These are phyloP conservation scores for Protomyces arabidopsidicola DNA, from an alignment of 1,139 yeast species.

Conservation along the genomic window DNA sequence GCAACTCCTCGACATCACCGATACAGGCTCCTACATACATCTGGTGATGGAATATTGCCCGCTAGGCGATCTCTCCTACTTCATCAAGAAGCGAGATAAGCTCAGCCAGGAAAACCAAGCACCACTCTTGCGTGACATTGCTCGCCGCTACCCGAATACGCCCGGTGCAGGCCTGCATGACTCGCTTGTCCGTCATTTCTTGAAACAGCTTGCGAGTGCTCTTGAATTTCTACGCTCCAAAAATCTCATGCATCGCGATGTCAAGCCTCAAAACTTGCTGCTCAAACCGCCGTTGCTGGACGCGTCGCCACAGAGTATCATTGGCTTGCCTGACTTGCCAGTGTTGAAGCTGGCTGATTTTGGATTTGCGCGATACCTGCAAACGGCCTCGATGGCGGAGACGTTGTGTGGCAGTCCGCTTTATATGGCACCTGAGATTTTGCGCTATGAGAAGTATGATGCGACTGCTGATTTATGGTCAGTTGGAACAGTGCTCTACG, in stretches of 20 bases:
- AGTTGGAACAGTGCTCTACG: constrained; percentile 91
- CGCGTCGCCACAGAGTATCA: constrained; percentile 51
- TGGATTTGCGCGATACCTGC: constrained; percentile 92
- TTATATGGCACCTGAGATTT: constrained; percentile 97
- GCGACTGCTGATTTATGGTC: constrained; percentile 98
- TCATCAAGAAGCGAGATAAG: constrained; percentile 71
- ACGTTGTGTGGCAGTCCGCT: constrained; percentile 95
- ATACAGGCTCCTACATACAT: constrained; percentile 59
- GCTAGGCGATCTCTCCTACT: constrained; percentile 83
- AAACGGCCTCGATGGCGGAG: constrained; percentile 90
- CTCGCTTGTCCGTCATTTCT: constrained; percentile 71
- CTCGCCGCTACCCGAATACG: constrained; percentile 80
- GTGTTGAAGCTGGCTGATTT: constrained; percentile 90
- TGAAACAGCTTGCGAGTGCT: constrained; percentile 82
- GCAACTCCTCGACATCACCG: constrained; percentile 62
- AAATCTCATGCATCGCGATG: constrained; percentile 86
- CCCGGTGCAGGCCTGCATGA: constrained; percentile 71
- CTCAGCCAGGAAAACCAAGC: constrained; percentile 52
- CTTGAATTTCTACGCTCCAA: constrained; percentile 72
- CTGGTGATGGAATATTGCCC: constrained; percentile 97
- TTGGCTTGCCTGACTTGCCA: constrained; percentile 76
- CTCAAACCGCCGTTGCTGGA: constrained; percentile 56
- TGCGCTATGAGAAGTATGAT: constrained; percentile 88
- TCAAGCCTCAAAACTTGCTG: constrained; percentile 86
- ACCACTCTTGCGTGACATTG: constrained; percentile 70